Evolutionary conservation across 177 flowering plant species (phyloP).

Genomic region (Vitis hybrid): DNA sequence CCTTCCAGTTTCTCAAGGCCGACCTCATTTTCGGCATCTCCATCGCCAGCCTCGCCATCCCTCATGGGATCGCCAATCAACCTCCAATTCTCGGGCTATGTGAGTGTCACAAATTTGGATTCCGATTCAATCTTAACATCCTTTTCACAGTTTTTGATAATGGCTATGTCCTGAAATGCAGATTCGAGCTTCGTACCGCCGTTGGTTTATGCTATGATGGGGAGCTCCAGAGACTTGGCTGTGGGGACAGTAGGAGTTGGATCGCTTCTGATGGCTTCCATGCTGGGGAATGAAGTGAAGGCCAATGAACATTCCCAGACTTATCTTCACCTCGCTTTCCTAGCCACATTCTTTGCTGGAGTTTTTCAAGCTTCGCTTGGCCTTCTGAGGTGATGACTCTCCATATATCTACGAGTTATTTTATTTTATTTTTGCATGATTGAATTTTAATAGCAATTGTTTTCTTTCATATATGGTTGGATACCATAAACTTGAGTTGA

Average conservation of each 20-base stretch:
- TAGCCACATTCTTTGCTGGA: slow-evolving; percentile 85
- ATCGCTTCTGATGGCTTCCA: slow-evolving; percentile 71
- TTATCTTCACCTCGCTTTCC: slow-evolving; percentile 86
- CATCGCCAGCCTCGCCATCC: slow-evolving; percentile 93
- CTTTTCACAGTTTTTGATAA: not conserved
- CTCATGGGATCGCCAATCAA: slow-evolving; percentile 88
- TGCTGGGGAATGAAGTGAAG: slow-evolving; percentile 67
- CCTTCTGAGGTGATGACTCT: slow-evolving; percentile 52
- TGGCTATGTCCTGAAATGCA: slow-evolving; percentile 14
- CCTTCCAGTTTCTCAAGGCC: slow-evolving; percentile 48
- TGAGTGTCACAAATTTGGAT: slow-evolving; percentile 24
- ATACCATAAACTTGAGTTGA: no score
- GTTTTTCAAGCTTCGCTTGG: slow-evolving; percentile 68
- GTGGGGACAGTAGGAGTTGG: slow-evolving; percentile 93
- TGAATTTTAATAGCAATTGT: not conserved
- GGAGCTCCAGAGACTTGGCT: slow-evolving; percentile 87
- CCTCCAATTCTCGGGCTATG: slow-evolving; percentile 91
- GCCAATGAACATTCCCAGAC: slow-evolving; percentile 52
- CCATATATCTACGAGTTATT: not conserved
- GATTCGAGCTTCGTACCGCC: slow-evolving; percentile 97
- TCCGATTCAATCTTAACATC: not conserved
- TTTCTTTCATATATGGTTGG: no score
- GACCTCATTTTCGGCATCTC: slow-evolving; percentile 85
- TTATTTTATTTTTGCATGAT: not conserved
- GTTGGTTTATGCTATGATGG: slow-evolving; percentile 84